Percentiles rank a stretch among this genome's conserved stretches.
Conservation (phyloP, 208 protist genomes). For the Leishmania arabica region DNA sequence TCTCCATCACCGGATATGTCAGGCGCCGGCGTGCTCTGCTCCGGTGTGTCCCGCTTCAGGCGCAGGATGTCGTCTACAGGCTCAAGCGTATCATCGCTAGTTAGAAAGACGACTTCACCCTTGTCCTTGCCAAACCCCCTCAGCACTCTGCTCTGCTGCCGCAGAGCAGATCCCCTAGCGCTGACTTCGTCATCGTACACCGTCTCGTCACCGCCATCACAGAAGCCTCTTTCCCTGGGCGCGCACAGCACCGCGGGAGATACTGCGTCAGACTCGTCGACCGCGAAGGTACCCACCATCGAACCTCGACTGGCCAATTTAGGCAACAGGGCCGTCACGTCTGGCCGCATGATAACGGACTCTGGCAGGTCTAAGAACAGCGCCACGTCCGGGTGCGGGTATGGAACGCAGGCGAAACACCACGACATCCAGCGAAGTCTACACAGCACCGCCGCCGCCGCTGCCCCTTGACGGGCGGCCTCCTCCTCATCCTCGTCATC, state of each 20-base stretch:
- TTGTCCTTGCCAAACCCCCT: neutral
- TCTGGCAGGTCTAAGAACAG: neutral
- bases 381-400: neutral
- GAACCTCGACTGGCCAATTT: neutral
- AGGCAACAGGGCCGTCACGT: neutral
- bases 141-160: neutral
- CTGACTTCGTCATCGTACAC: neutral
- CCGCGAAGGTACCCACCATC: neutral
- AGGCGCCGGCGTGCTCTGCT: neutral
- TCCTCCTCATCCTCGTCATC: neutral
- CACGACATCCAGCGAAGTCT: slow-evolving; percentile 21
- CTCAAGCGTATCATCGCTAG: neutral
- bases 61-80: neutral
- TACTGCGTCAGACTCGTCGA: neutral
- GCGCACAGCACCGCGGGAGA: neutral
- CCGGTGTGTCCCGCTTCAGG: neutral
- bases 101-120: neutral
- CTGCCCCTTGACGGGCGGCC: neutral
- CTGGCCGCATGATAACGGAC: neutral
- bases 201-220: neutral
- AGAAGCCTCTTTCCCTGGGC: neutral
- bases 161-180: neutral
- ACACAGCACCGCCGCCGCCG: slow-evolving; percentile 1
- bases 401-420: slow-evolving; percentile 15
- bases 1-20: neutral